Base-by-base conservation (phyloP, 129 eudicot genomes). In the Tagetes patula region DNA sequence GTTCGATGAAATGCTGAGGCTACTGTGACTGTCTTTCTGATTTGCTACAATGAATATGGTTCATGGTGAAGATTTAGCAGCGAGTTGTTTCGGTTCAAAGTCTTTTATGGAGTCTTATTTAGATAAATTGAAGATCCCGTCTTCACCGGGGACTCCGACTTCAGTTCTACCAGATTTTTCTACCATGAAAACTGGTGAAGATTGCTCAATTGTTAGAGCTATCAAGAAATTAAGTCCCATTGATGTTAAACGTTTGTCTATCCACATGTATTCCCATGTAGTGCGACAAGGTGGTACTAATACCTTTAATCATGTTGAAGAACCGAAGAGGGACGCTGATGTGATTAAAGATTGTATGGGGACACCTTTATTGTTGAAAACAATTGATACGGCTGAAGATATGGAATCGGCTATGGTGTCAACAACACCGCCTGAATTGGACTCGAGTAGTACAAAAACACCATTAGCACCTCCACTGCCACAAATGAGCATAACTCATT, bases 181-280 rank as follows among this genome's bases (percentile, higher is more conserved):
- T n/a, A 8, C 13, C 9, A 4, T 36, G 20, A 60, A 71, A 33
- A 6, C 61, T n/a, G n/a, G 41, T 31, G 62, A 45, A 60, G 55
- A 58, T 36, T 48, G 70, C 11, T 67, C 71, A 10, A 80, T 78
- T 50, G 37, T 80, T 80, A 90, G 84, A 65, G 82, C 96, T 30
- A 64, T 92, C 49, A 90, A 85, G 41, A 89, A 89, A 67, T 53
- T 92, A 53, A 89, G 81, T 58, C 98, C 96, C 11, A 85, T 89
- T 45, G 96, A 92, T 71, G 43, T 86, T 31, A 92, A 92, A 77
- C 86, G 96, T 0, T 87, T 92, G n/a, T 83, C 95, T 0, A 80
- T 92, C 72, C 91, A 92, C 61, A 85, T 85, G 86, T 82, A 85
- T 40, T 83, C 91, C 70, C 87, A 85, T 66, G 85, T 80, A 36